Conservation (phyloP, 768 basidiomycete genomes). For the Neoboletus subvelutipes region DNA sequence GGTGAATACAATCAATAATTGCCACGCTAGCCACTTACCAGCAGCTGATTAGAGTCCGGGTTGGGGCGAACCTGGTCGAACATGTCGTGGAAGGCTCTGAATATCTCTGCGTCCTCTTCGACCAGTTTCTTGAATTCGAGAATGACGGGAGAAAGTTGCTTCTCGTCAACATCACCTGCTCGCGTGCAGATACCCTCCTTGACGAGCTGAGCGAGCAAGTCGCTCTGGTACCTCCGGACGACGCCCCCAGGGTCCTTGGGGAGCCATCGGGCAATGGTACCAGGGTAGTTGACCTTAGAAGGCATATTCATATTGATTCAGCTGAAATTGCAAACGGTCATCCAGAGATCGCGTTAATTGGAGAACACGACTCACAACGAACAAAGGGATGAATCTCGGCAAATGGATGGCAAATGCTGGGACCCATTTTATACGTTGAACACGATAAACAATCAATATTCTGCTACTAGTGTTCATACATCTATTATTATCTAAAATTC, state of each 20-base stretch:
- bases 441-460: no score
- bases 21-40: constrained; percentile 3
- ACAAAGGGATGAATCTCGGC: neutral
- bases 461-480: no score
- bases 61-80: constrained; percentile 17
- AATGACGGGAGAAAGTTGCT: constrained; percentile 11
- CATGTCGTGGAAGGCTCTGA: constrained; percentile 23
- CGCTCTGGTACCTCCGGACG: constrained; percentile 12
- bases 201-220: constrained; percentile 32
- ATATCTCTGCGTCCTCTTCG: constrained; percentile 18
- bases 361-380: constrained; percentile 2
- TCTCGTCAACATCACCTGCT: constrained; percentile 9
- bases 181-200: constrained; percentile 8
- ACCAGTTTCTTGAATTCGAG: constrained; percentile 25
- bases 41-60: neutral
- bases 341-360: neutral
- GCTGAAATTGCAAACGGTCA: neutral
- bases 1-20: neutral
- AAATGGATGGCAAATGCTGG: neutral
- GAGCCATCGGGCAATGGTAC: constrained; percentile 24
- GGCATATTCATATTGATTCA: constrained; percentile 22
- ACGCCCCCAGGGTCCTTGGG: constrained; percentile 12
- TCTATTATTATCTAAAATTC: neutral
- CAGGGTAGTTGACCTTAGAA: constrained; percentile 16
- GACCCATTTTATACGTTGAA: constrained; percentile 4